Base-by-base conservation (phyloP, 2,329 filamentous ascomycete genomes). In the Colletotrichum magnum region DNA sequence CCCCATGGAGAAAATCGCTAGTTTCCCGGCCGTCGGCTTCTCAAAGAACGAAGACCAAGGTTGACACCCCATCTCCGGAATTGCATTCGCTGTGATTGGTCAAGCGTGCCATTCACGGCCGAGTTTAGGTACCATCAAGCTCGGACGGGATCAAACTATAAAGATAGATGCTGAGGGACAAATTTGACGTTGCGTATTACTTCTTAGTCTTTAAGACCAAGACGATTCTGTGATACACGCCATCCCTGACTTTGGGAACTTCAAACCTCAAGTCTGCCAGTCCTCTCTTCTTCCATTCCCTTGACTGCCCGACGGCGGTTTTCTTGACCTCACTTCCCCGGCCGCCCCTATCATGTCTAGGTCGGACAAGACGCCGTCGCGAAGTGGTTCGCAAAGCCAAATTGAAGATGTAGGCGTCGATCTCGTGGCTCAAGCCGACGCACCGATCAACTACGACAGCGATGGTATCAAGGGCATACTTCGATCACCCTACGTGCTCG, bases 401-500 rank as follows among this genome's bases (percentile, higher is more conserved):
- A 48, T 62, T 9, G 59, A 62, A 18, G 50, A 62, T 47, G 59
- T 45, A 1, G 45, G 47, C 5, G n/a, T 36, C 3, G 41, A 45
- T 16, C 41, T 54, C 5, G 2, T 62, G 24, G 59, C 59, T 1
- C 59, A 36, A 24, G 52, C 60, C 2, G 52, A 64, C 21, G 60
- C 60, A 9, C 60, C 51, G 7, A 70, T 71, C 39, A 53, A 54
- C 26, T 80, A 80, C 58, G 79, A 77, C 15, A 70, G 67, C 5
- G 57, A 72, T 36, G 79, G 79, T 10, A 56, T 80, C 52, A 63
- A 68, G 26, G 79, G 77, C 5, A 74, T 83, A 18, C 15, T 81
- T 15, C 71, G 72, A 39, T 82, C 80, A 1, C 77, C 79, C 0
- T 84, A 79, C 60, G 80, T 84, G n/a, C 78, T 82, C 16, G 80